Percentiles rank a stretch among this genome's conserved stretches.
Evolutionary conservation across 805 yeast genomes (phyloP).

Genomic region (Teunomyces stri): DNA sequence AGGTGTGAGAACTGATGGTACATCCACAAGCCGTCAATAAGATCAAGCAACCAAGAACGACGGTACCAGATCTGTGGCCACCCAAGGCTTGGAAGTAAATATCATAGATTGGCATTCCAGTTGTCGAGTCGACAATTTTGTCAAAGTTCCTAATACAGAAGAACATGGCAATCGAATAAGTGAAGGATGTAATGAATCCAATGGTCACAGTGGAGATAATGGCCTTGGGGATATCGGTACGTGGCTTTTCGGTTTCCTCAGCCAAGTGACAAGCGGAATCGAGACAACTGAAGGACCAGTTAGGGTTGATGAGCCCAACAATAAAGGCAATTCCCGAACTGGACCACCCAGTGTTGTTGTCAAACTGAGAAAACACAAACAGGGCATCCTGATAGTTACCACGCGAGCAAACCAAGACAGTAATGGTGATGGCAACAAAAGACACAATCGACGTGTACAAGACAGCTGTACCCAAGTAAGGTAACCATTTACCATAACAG

Average conservation of each 20-base stretch:
- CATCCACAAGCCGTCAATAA: slow-evolving; percentile 37
- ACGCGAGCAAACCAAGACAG: slow-evolving; percentile 38
- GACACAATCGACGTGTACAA: slow-evolving; percentile 35
- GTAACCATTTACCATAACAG: slow-evolving; percentile 36
- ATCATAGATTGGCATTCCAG: slow-evolving; percentile 42
- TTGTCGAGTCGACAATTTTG: slow-evolving; percentile 23
- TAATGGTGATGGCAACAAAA: slow-evolving; percentile 33
- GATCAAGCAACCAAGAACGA: slow-evolving; percentile 33
- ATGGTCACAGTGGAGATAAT: slow-evolving; percentile 40
- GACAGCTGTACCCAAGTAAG: slow-evolving; percentile 32
- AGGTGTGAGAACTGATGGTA: slow-evolving; percentile 40
- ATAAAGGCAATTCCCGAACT: slow-evolving; percentile 36
- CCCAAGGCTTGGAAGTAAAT: slow-evolving; percentile 39
- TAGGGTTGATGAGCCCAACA: slow-evolving; percentile 38
- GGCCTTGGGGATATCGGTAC: slow-evolving; percentile 38
- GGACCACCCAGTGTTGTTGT: slow-evolving; percentile 29
- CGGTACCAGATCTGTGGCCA: slow-evolving; percentile 33
- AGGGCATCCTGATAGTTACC: slow-evolving; percentile 30
- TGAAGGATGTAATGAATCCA: slow-evolving; percentile 38
- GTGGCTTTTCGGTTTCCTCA: slow-evolving; percentile 39
- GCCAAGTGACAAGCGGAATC: slow-evolving; percentile 43
- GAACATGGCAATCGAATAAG: slow-evolving; percentile 41
- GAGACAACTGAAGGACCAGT: slow-evolving; percentile 39
- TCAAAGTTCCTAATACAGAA: slow-evolving; percentile 34
- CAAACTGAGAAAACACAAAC: slow-evolving; percentile 23